Evolutionary conservation across 441 rosid genomes (phyloP).

Genomic region (Dalechampia spathulata): DNA sequence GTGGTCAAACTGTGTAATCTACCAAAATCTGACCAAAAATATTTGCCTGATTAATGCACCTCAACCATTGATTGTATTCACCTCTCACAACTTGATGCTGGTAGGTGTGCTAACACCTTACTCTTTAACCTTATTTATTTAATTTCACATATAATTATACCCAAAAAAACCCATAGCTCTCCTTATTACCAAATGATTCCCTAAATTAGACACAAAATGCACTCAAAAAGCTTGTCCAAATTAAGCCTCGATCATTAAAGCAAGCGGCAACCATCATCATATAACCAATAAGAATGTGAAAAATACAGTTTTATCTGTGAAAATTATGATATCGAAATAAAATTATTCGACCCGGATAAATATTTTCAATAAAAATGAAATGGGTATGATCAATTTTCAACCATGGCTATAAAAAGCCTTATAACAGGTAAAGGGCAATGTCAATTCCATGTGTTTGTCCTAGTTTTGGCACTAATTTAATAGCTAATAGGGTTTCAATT

Average conservation of each 20-base stretch:
- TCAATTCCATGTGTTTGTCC: conserved; percentile 15
- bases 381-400: conserved; percentile 5
- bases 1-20: conserved; percentile 6
- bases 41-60: background rate
- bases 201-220: no score
- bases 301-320: no score
- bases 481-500: conserved; percentile 22
- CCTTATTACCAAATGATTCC: no score
- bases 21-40: conserved; percentile 15
- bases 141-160: no score
- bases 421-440: conserved; percentile 3
- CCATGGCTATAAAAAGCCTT: conserved; percentile 7
- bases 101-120: conserved; percentile 18
- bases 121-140: background rate
- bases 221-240: no score
- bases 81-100: conserved; percentile 12
- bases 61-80: conserved; percentile 7
- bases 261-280: no score
- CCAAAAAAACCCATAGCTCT: no score
- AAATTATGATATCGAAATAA: no score
- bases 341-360: no score
- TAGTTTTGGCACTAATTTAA: conserved; percentile 28
- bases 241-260: no score
- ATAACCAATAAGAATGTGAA: no score
- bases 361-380: no score